Evolutionary conservation across 2,329 filamentous ascomycete genomes (phyloP).

Genomic region (Xylariaceae sp.): DNA sequence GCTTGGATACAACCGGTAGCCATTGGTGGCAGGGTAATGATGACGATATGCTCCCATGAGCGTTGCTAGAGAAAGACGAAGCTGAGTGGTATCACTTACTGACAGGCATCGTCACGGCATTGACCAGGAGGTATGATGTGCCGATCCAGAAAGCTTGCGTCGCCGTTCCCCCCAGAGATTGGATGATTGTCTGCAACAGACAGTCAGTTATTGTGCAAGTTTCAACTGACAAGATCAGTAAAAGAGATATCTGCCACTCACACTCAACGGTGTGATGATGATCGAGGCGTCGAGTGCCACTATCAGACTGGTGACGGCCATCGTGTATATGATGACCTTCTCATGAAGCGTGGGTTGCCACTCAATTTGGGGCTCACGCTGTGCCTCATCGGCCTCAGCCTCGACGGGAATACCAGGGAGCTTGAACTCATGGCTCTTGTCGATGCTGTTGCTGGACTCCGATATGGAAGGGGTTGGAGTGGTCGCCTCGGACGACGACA

Average conservation of each 20-base stretch:
- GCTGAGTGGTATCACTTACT: too few species aligned
- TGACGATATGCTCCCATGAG: too few species aligned
- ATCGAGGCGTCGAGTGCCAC: background rate
- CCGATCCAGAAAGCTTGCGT: conserved; percentile 29
- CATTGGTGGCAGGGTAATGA: too few species aligned
- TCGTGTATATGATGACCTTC: background rate
- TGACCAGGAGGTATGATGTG: conserved; percentile 29
- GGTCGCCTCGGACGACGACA: background rate
- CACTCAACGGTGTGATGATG: background rate
- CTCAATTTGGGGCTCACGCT: conserved; percentile 6
- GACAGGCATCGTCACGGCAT: conserved; percentile 26
- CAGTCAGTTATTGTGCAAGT: conserved; percentile 8
- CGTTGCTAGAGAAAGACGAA: too few species aligned
- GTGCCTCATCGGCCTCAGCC: conserved; percentile 11
- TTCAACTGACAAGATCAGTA: background rate
- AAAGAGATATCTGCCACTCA: background rate
- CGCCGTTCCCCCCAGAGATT: conserved; percentile 19
- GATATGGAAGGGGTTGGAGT: conserved; percentile 6
- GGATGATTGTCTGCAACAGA: conserved; percentile 17
- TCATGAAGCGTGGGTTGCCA: conserved; percentile 15
- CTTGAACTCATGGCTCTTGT: background rate
- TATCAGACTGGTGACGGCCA: background rate
- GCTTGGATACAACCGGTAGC: too few species aligned
- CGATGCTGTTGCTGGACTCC: conserved; percentile 4
- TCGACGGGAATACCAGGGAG: background rate